phyloP scores from a whole-genome alignment of 495 filamentous ascomycete species.

The Penicillium mononematosum region DNA sequence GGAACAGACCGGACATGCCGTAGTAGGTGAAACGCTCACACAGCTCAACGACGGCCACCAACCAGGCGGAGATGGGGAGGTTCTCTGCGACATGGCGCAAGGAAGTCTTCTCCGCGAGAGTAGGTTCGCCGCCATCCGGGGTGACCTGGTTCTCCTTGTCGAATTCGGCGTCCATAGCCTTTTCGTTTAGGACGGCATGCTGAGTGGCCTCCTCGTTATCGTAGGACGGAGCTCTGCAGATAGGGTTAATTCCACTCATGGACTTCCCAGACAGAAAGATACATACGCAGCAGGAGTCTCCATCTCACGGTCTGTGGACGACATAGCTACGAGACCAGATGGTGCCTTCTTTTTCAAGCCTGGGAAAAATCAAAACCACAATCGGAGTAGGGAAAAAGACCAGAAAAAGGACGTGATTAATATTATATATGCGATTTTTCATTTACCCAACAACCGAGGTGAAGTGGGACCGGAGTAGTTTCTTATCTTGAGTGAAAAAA shows the following conservation, averaged over 20 bases:
- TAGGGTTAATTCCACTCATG: constrained; percentile 9
- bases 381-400: constrained; percentile 5
- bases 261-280: not conserved
- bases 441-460: constrained; percentile 21
- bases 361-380: constrained; percentile 3
- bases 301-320: constrained; percentile 35
- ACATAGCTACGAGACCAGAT: constrained; percentile 27
- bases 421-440: constrained; percentile 27
- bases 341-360: constrained; percentile 14
- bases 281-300: constrained; percentile 37
- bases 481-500: constrained; percentile 7
- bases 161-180: constrained; percentile 23
- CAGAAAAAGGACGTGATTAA: constrained; percentile 8
- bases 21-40: constrained; percentile 71
- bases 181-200: constrained; percentile 30
- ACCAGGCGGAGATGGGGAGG: constrained; percentile 55
- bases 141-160: constrained; percentile 39
- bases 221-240: constrained; percentile 5
- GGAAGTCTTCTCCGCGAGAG: constrained; percentile 49
- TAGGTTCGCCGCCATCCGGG: constrained; percentile 53
- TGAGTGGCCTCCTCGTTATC: constrained; percentile 20
- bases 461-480: constrained; percentile 13
- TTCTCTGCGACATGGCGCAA: constrained; percentile 56
- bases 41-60: constrained; percentile 61
- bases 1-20: constrained; percentile 53